Base-by-base conservation (phyloP, 805 yeast species). In the Starmerella davenportii region DNA sequence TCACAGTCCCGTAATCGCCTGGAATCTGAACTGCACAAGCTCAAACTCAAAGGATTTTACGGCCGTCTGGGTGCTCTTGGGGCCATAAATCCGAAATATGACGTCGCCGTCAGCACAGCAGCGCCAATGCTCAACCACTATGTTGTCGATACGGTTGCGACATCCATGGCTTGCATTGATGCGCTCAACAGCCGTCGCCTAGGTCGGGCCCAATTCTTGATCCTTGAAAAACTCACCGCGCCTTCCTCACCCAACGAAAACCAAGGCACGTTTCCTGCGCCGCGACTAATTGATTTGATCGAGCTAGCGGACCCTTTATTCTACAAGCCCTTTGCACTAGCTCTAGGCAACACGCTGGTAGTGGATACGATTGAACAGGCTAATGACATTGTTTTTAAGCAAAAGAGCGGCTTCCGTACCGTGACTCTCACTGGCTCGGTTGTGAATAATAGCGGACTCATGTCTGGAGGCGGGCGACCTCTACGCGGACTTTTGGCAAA, bases 21-120 rank as follows among this genome's bases (percentile, higher is more conserved):
- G 4, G 62, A 84, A 16, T 54, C 73, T 0, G 78, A 84, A 14
- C 64, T 90, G 40, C 61, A 65, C 41, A 69, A 77, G 44, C 59
- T 90, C 29, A 76, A 76, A 41, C 69, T 92, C 19, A 61, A 62
- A 5, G 98, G 96, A 0, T 80, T 87, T 48, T 67, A 80, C 54
- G 98, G 96, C 0, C 65, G 95, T 44, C 61, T 90, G 14, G 99
- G 98, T 15, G 93, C 82, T 48, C 61, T 90, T 34, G 99, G 95
- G n/a, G 67, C 69, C 2, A 90, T 90, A 45, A 94, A 82, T 54
- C 80, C 78, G 46, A 69, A 71, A 50, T 90, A 79, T 55, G 96
- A 92, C 58, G 70, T 84, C 38, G 98, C 98, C 0, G 73, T 90
- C 7, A 84, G 96, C 0, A 90, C 96, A 0, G 96, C 95, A 0